A percentile compares a stretch with the other conserved stretches of the same genome.
Evolutionary conservation across 2,329 filamentous ascomycete species (phyloP).

Genomic region (Hyphodiscus sp.): DNA sequence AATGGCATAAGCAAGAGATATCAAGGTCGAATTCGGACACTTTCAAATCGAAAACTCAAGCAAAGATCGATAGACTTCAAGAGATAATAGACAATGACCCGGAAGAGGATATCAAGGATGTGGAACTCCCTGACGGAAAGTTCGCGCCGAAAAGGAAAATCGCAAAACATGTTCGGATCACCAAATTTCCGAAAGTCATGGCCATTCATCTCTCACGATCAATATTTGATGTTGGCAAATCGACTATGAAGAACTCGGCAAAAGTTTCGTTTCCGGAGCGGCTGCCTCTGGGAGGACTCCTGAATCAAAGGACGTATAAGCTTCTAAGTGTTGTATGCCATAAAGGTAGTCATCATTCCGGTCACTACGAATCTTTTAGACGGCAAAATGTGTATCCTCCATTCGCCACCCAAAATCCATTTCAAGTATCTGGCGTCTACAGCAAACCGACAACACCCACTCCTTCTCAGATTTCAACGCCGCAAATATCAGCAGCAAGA

Average conservation of each 20-base stretch:
- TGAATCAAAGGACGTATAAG: constrained; percentile 74
- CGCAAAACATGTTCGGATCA: constrained; percentile 80
- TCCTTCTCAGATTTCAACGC: constrained; percentile 24
- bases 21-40: constrained; percentile 44
- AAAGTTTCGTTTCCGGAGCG: constrained; percentile 89
- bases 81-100: constrained; percentile 72
- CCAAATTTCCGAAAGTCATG: constrained; percentile 79
- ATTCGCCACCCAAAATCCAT: constrained; percentile 75
- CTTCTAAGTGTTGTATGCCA: constrained; percentile 86
- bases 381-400: constrained; percentile 74
- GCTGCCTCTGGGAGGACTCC: constrained; percentile 73
- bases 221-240: constrained; percentile 72
- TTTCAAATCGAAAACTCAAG: constrained; percentile 45
- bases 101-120: constrained; percentile 65
- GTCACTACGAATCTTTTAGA: constrained; percentile 94
- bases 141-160: constrained; percentile 77
- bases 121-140: constrained; percentile 67
- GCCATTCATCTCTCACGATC: constrained; percentile 90
- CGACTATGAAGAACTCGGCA: constrained; percentile 86
- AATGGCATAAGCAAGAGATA: constrained; percentile 53
- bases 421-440: constrained; percentile 69
- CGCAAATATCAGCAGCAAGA: constrained; percentile 30
- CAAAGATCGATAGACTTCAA: constrained; percentile 59
- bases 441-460: constrained; percentile 23
- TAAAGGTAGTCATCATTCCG: constrained; percentile 91